Conservation (phyloP, 2,329 filamentous ascomycete species). For the Scleromitrula shiraiana region DNA sequence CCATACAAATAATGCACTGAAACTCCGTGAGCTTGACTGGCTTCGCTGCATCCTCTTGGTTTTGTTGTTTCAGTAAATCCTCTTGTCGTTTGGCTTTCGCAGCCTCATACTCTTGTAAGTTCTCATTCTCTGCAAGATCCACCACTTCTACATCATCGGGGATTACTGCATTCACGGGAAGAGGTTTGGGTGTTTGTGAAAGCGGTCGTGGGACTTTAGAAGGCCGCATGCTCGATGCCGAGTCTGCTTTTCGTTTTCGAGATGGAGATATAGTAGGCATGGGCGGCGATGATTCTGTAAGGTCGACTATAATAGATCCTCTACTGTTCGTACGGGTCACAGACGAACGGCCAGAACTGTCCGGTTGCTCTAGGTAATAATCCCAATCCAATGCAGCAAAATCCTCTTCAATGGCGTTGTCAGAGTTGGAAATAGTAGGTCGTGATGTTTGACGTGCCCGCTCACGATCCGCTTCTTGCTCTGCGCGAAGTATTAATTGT, state of each 20-base stretch:
- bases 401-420: background rate
- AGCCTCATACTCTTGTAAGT: conserved; percentile 22
- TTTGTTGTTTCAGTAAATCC: conserved; percentile 31
- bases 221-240: conserved; percentile 10
- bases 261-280: conserved; percentile 14
- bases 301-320: conserved; percentile 21
- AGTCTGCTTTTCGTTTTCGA: conserved; percentile 22
- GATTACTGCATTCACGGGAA: background rate
- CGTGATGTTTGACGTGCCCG: too few relatives aligned
- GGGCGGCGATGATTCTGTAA: conserved; percentile 21
- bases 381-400: background rate
- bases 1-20: conserved; percentile 63
- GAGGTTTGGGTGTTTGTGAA: conserved; percentile 6
- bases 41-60: conserved; percentile 40
- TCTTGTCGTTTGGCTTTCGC: conserved; percentile 21
- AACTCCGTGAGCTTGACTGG: conserved; percentile 44
- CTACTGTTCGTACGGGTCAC: background rate
- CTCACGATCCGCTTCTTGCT: too few relatives aligned
- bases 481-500: too few relatives aligned
- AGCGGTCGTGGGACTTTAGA: conserved; percentile 9
- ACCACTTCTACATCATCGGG: conserved; percentile 19
- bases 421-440: background rate
- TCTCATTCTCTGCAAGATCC: conserved; percentile 25
- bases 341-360: background rate
- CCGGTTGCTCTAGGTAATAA: background rate